Base-by-base conservation (phyloP, 805 yeast species). In the Myxozyma melibiosi region DNA sequence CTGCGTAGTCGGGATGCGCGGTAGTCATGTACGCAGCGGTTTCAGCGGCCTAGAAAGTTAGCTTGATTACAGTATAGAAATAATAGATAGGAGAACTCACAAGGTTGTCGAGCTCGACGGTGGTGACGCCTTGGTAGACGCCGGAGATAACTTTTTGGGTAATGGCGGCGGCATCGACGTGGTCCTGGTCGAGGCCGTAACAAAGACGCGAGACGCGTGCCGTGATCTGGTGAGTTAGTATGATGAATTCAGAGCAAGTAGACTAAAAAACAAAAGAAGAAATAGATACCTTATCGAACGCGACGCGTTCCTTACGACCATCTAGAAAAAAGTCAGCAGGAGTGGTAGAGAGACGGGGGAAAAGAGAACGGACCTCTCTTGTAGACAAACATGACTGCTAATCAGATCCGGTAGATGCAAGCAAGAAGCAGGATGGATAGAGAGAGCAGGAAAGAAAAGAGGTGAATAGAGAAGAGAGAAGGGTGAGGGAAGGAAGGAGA, bases 21-120 rank as follows among this genome's bases (percentile, higher is more conserved):
- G 98, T 92, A 57, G 97, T 90, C 97, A 94, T 89, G 70, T 86
- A 88, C 41, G 98, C 98, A 56, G 97, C 96, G 35, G 97, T 90
- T 75, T 94, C 99, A 42, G 98, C 97, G 47, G 98, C 91, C 55
- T 63, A 6, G 2, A 1, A 14, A 24, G 24, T 13, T 38, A 27
- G 9, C 30, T 67, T 57, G 14, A 57, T 55, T 24, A 61, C 47
- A 58, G 71, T 69, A 35, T 56, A 60, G 60, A 69, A 54, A 38
- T 3, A 48, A 71, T 69, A 22, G n/a, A 7, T 42, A 43, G 14
- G 14, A 16, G 4, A 18, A 50, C 65, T 20, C 50, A 62, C 65
- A 44, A 66, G 55, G 41, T 66, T 66, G 43, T 84, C 90, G 58
- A 87, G 76, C 73, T 94, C 97, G 60, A 86, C 81, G 53, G 98